phyloP scores from a whole-genome alignment of 2,329 filamentous ascomycete species.

The Penicillium crustosum region DNA sequence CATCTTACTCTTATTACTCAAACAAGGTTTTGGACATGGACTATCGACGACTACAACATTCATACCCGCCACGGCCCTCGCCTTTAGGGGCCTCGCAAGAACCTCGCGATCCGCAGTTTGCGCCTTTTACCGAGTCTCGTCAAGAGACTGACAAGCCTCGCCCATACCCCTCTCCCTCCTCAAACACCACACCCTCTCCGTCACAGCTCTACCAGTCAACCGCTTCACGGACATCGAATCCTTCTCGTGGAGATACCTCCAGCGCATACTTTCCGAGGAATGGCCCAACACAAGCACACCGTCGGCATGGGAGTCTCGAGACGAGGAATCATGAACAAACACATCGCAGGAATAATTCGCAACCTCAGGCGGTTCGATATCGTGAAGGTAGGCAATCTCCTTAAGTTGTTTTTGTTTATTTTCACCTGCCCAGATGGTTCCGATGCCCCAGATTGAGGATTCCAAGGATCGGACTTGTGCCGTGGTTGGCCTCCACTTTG shows the following conservation, averaged over 20 bases:
- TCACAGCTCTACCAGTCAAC: constrained; percentile 12
- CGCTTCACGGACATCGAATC: constrained; percentile 16
- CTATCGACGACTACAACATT: constrained; percentile 28
- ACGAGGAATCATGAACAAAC: constrained; percentile 12
- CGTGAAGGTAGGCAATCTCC: constrained; percentile 19
- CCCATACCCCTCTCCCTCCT: constrained; percentile 12
- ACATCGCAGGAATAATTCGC: constrained; percentile 26
- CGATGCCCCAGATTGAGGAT: constrained; percentile 22
- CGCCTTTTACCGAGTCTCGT: constrained; percentile 24
- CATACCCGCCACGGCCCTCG: constrained; percentile 35
- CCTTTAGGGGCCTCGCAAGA: constrained; percentile 34
- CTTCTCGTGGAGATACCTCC: constrained; percentile 18
- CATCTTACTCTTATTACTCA: constrained; percentile 2
- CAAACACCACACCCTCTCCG: constrained; percentile 2
- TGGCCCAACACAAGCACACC: constrained; percentile 16
- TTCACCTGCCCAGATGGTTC: constrained; percentile 12
- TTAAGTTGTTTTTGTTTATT: constrained; percentile 3
- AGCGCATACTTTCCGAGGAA: constrained; percentile 21
- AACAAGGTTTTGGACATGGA: constrained; percentile 23
- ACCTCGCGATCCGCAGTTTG: constrained; percentile 29
- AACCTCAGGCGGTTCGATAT: constrained; percentile 15
- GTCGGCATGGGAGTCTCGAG: constrained; percentile 23
- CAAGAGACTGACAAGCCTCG: constrained; percentile 22
- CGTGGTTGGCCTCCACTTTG: constrained; percentile 21
- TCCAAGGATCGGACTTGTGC: constrained; percentile 24